These are phyloP conservation scores for Citrus maxima DNA, from an alignment of 345 rosid genomes.

Conservation along the genomic window DNA sequence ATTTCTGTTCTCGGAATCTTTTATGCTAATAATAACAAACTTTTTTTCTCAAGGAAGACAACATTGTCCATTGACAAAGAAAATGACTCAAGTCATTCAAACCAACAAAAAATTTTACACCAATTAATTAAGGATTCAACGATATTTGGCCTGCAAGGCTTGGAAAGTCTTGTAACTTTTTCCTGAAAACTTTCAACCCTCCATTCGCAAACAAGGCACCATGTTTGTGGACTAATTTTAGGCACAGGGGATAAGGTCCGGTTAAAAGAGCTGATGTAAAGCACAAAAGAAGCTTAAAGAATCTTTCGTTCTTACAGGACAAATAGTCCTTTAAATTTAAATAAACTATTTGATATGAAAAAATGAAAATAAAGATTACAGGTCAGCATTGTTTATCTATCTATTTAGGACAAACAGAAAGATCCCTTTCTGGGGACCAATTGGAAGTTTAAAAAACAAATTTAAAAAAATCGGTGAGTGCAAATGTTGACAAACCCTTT, in stretches of 20 bases:
- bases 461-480: not conserved
- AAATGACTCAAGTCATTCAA: not conserved
- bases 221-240: not conserved
- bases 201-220: not conserved
- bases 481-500: not conserved
- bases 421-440: constrained; percentile 8
- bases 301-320: not conserved
- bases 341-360: not conserved
- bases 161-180: not conserved
- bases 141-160: constrained; percentile 1
- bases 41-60: not conserved
- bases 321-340: not conserved
- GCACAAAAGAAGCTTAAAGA: not conserved
- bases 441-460: not conserved
- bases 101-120: too few species aligned
- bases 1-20: not conserved
- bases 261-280: not conserved
- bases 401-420: not conserved
- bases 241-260: not conserved
- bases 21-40: not conserved
- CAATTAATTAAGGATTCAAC: not conserved
- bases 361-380: not conserved
- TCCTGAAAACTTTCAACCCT: not conserved
- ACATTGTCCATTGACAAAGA: not conserved
- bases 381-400: not conserved